phyloP scores from a whole-genome alignment of 192 early-diverging fungal species.

The Coemansia umbellata region DNA sequence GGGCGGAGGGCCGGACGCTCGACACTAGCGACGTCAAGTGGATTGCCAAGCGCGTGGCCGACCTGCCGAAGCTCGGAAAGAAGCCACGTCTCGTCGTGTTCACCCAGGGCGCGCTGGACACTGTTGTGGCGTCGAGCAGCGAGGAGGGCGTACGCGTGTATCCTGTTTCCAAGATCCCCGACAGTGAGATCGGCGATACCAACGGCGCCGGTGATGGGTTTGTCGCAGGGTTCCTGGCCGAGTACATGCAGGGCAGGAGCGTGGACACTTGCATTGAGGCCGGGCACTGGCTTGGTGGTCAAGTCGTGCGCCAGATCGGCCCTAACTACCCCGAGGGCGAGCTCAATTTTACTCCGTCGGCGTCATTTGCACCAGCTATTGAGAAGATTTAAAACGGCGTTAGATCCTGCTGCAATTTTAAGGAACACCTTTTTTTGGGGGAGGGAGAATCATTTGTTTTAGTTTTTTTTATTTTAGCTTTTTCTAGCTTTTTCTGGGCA shows the following conservation, averaged over 20 bases:
- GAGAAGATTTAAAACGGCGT: conserved; percentile 40
- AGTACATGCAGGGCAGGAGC: conserved; percentile 69
- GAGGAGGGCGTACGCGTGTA: conserved; percentile 60
- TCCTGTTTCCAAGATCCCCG: conserved; percentile 57
- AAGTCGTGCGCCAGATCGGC: conserved; percentile 77
- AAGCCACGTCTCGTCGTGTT: conserved; percentile 85
- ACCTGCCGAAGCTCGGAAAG: conserved; percentile 74
- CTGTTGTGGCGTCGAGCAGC: conserved; percentile 59
- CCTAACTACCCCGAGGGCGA: conserved; percentile 66
- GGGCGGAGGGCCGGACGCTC: conserved; percentile 36
- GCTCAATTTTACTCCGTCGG: conserved; percentile 35
- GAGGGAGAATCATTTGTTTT: no score
- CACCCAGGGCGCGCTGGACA: conserved; percentile 65
- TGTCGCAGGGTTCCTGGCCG: conserved; percentile 87
- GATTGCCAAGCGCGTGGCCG: conserved; percentile 77
- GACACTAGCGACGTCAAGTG: conserved; percentile 70
- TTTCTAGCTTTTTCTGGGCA: no score
- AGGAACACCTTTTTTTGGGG: background rate
- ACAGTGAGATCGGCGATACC: conserved; percentile 84
- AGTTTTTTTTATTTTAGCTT: background rate
- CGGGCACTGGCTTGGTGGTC: conserved; percentile 87
- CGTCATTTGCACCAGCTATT: conserved; percentile 23
- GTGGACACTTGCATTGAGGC: conserved; percentile 69
- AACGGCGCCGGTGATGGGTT: conserved; percentile 99
- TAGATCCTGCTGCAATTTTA: no score